Evolutionary conservation across 345 rosid species (phyloP).

Genomic region (Brassica rapa): DNA sequence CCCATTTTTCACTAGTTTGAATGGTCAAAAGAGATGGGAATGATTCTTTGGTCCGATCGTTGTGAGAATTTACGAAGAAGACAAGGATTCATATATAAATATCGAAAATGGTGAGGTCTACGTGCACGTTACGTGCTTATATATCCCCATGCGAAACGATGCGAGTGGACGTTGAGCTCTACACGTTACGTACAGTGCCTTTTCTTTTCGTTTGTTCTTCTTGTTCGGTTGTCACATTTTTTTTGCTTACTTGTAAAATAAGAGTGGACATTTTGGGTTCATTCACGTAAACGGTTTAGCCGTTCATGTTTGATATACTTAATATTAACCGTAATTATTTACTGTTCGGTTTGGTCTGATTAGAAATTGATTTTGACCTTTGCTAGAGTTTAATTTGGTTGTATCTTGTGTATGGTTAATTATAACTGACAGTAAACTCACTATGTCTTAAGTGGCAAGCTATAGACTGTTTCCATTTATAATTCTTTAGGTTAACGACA

Average conservation of each 20-base stretch:
- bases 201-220: not conserved
- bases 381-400: not conserved
- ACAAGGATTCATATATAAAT: not conserved
- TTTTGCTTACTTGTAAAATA: slow-evolving; percentile 8
- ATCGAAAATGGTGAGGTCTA: slow-evolving; percentile 11
- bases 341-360: not conserved
- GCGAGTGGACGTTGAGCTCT: slow-evolving; percentile 20
- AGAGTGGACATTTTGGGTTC: not conserved
- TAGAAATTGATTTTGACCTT: not conserved
- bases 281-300: not conserved
- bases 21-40: not conserved
- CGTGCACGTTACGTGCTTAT: slow-evolving; percentile 32
- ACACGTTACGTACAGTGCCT: slow-evolving; percentile 11
- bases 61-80: slow-evolving; percentile 9
- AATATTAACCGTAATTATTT: not conserved
- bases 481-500: not conserved
- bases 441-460: not conserved
- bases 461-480: not conserved
- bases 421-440: not conserved
- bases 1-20: not conserved
- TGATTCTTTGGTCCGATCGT: slow-evolving; percentile 5
- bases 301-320: not conserved
- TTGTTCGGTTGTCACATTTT: slow-evolving; percentile 18
- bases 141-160: slow-evolving; percentile 29
- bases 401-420: not conserved